Base-by-base conservation (phyloP, 1,139 yeast genomes). In the Sugiyamaella paludigena region DNA sequence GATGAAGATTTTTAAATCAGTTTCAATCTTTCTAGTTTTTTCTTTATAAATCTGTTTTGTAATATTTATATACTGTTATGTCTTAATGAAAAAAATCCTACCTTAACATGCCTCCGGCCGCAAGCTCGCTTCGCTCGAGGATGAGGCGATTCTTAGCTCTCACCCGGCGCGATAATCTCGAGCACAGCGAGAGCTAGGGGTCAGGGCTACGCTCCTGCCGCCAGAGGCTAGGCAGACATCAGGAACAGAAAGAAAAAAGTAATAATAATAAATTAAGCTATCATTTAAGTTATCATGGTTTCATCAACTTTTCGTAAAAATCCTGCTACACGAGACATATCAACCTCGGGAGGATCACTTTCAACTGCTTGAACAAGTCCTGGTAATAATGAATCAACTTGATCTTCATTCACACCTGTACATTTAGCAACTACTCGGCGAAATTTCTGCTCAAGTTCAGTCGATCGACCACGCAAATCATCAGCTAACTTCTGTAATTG, bases 281-380 rank as follows among this genome's bases (percentile, higher is more conserved):
- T n/a, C n/a, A 31, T 36, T 48, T 40, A 40, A 41, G 47, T 44
- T 45, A 45, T 39, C 51, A 38, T 50, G 11, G 47, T 32, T 26
- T 53, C 56, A 30, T 64, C 76, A 30, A 73, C 72, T 50, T 69
- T 74, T 27, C 71, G 64, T 58, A 76, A 58, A 54, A 76, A 75
- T 2, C 78, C 78, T 7, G 78, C 74, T 4, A 77, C 78, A 29
- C 80, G 61, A 29, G 71, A 78, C 60, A 81, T 71, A 58, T 81
- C 85, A 49, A 80, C 80, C 49, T 80, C 85, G 49, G 79, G 83
- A 1, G 85, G 85, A 62, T 83, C 88, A 52, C 88, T 84, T 55
- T 89, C 96, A 4, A 92, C 96, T 11, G 97, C 96, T 63, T 85
- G 88, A 28, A 92, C 78, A 45, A 92, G 75, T 4, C 94, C 95